These are phyloP conservation scores for Serendipita vermifera DNA, from an alignment of 768 basidiomycete genomes.

Conservation along the genomic window DNA sequence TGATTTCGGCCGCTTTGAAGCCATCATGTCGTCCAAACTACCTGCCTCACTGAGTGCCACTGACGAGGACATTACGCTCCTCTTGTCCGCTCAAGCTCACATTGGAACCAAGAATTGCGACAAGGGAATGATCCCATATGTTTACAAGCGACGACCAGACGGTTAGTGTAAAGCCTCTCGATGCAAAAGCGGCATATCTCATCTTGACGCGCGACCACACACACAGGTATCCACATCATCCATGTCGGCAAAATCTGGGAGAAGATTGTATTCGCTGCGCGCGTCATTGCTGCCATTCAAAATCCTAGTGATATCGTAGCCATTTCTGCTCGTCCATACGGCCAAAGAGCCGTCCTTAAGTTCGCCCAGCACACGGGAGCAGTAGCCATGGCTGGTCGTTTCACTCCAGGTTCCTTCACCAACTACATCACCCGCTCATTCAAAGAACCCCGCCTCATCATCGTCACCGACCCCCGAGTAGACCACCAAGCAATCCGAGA, in stretches of 20 bases:
- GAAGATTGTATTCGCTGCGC: slow-evolving; percentile 95
- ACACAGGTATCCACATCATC: slow-evolving; percentile 80
- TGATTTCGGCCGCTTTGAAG: no score
- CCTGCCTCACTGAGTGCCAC: slow-evolving; percentile 87
- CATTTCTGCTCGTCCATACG: slow-evolving; percentile 96
- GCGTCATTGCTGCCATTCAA: slow-evolving; percentile 93
- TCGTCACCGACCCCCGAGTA: slow-evolving; percentile 97
- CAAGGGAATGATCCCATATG: slow-evolving; percentile 96
- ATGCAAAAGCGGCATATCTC: background rate
- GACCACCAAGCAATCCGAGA: slow-evolving; percentile 99
- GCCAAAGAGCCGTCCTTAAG: slow-evolving; percentile 98
- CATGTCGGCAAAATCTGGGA: slow-evolving; percentile 99
- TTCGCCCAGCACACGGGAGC: slow-evolving; percentile 96
- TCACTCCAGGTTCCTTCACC: slow-evolving; percentile 98
- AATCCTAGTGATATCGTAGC: slow-evolving; percentile 98
- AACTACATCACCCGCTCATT: slow-evolving; percentile 99
- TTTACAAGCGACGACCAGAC: slow-evolving; percentile 92
- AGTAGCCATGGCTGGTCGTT: slow-evolving; percentile 96
- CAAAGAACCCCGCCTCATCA: slow-evolving; percentile 97
- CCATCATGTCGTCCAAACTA: slow-evolving; percentile 67
- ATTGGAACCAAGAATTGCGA: slow-evolving; percentile 99
- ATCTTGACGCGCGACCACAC: background rate
- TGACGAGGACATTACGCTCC: slow-evolving; percentile 93
- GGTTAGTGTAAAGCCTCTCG: slow-evolving; percentile 36
- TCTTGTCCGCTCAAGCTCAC: slow-evolving; percentile 91